Evolutionary conservation across 306 rosid species (phyloP).

Genomic region (Ammopiptanthus mongolicus): DNA sequence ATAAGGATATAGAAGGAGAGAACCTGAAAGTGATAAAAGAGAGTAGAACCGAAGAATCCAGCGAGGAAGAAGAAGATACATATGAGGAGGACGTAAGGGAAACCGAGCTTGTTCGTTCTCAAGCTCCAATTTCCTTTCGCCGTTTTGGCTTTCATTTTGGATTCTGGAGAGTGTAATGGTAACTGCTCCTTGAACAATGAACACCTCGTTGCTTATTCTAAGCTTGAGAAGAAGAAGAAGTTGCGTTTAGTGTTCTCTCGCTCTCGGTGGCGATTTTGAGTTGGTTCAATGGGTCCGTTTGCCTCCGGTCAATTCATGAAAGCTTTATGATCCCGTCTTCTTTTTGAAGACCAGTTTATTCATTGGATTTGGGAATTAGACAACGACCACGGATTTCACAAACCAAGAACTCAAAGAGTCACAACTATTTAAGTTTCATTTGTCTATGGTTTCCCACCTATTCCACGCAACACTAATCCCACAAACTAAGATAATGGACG

Average conservation of each 20-base stretch:
- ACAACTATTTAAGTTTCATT: too few relatives aligned
- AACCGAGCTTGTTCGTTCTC: constrained; percentile 43
- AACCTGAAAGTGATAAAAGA: constrained; percentile 44
- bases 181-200: neutral
- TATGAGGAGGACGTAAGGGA: constrained; percentile 39
- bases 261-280: neutral
- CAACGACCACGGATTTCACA: neutral
- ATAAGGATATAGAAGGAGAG: neutral
- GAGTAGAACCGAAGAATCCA: constrained; percentile 60
- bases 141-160: constrained; percentile 52
- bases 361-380: neutral
- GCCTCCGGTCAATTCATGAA: neutral
- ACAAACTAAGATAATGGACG: too few relatives aligned
- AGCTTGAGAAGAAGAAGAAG: neutral
- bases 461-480: too few relatives aligned
- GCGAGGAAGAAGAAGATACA: constrained; percentile 68
- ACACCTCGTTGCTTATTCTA: neutral
- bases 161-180: neutral
- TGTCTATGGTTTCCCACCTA: too few relatives aligned
- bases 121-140: constrained; percentile 47
- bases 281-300: neutral
- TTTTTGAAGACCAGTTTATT: neutral
- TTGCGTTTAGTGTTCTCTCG: neutral
- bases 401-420: neutral
- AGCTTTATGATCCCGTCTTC: neutral